A percentile compares a stretch with the other conserved stretches of the same genome.
phyloP scores from a whole-genome alignment of 768 basidiomycete genomes.

The Naganishia friedmannii region DNA sequence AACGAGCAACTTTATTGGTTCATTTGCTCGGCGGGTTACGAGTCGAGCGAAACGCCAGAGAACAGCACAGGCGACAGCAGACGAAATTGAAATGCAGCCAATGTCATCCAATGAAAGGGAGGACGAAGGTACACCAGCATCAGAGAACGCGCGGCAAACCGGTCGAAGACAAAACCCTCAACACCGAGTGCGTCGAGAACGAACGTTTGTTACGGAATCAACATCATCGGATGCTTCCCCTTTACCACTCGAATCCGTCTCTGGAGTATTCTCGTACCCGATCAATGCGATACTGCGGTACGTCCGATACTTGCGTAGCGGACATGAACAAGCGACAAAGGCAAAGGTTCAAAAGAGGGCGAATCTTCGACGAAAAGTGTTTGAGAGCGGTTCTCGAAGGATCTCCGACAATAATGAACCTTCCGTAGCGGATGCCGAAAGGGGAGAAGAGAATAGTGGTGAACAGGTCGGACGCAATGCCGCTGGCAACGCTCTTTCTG shows the following conservation, averaged over 20 bases:
- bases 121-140: constrained; percentile 6
- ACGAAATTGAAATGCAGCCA: constrained; percentile 26
- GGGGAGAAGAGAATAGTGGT: neutral
- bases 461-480: constrained; percentile 5
- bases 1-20: constrained; percentile 38
- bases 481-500: constrained; percentile 22
- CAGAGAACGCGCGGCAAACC: neutral
- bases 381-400: constrained; percentile 55
- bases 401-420: constrained; percentile 19
- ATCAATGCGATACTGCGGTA: constrained; percentile 44
- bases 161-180: constrained; percentile 37
- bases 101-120: constrained; percentile 20
- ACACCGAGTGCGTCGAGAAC: constrained; percentile 28
- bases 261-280: constrained; percentile 44
- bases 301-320: constrained; percentile 41
- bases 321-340: constrained; percentile 48
- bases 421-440: constrained; percentile 43
- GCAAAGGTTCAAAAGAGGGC: constrained; percentile 41
- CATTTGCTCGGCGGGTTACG: neutral
- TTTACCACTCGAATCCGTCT: constrained; percentile 40
- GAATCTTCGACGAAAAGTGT: constrained; percentile 56
- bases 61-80: neutral
- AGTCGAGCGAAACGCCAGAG: neutral
- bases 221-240: constrained; percentile 45
- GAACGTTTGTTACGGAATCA: constrained; percentile 23